Conservation (phyloP, 208 protist genomes). For the Trypanosoma congolense region DNA sequence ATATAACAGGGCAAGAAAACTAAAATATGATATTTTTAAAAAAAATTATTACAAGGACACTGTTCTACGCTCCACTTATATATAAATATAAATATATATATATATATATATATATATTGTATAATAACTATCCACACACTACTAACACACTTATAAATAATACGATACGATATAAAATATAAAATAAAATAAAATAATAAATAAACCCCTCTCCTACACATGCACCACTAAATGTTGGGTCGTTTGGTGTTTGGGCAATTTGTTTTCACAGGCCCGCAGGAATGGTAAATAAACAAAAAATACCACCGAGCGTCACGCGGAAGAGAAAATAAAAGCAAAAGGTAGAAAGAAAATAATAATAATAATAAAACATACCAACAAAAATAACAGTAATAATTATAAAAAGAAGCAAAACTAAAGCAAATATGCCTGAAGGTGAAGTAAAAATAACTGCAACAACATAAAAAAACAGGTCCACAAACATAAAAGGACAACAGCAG, state of each 20-base stretch:
- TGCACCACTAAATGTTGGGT: too few relatives aligned
- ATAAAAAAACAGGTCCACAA: too few relatives aligned
- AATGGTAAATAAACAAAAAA: background rate
- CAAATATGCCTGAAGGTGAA: too few relatives aligned
- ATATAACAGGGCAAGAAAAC: conserved; percentile 1
- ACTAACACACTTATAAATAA: too few relatives aligned
- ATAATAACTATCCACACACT: background rate
- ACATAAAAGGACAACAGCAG: too few relatives aligned
- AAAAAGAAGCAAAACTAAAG: background rate
- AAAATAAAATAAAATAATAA: too few relatives aligned
- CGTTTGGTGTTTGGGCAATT: too few relatives aligned
- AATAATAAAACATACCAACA: background rate
- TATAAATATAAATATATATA: conserved; percentile 16
- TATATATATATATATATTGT: conserved; percentile 14
- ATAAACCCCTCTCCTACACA: background rate
- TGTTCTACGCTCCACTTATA: background rate
- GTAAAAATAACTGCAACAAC: too few relatives aligned
- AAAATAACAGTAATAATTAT: background rate
- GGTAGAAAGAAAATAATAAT: background rate
- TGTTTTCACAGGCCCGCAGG: too few relatives aligned
- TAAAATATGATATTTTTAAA: conserved; percentile 13
- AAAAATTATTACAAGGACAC: background rate
- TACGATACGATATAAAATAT: too few relatives aligned
- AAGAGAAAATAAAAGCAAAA: background rate
- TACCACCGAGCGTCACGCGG: background rate